These are phyloP conservation scores for Globisporangium nunn DNA, from an alignment of 352 stramenopile genomes.

Conservation along the genomic window DNA sequence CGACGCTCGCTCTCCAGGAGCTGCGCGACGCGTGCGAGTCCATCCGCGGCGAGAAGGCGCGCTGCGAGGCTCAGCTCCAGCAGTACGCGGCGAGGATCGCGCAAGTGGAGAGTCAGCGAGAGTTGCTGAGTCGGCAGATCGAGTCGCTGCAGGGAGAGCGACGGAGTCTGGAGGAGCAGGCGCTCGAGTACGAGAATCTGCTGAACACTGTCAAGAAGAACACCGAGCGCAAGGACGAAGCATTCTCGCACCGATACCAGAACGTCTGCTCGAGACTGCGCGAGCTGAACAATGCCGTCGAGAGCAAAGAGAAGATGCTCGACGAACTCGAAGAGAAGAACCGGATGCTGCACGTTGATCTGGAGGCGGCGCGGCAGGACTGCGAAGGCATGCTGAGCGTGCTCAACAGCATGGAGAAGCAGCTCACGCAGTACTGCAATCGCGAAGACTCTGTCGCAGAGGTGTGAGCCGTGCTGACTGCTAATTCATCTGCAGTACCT, in stretches of 20 bases:
- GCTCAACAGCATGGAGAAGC: constrained; percentile 79
- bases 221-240: constrained; percentile 50
- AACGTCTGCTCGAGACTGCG: constrained; percentile 58
- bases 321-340: constrained; percentile 49
- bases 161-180: constrained; percentile 32
- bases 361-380: constrained; percentile 63
- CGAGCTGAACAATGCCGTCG: constrained; percentile 48
- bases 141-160: constrained; percentile 27
- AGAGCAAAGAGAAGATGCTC: constrained; percentile 43
- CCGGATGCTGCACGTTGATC: constrained; percentile 29
- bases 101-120: constrained; percentile 55
- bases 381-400: constrained; percentile 82
- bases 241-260: constrained; percentile 56
- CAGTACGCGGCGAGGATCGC: constrained; percentile 56
- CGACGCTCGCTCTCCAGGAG: constrained; percentile 56
- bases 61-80: constrained; percentile 65
- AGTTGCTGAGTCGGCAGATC: constrained; percentile 28
- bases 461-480: constrained; percentile 15
- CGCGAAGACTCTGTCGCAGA: constrained; percentile 68
- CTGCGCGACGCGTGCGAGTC: constrained; percentile 47
- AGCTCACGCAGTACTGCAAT: constrained; percentile 67
- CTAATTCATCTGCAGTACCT: no score
- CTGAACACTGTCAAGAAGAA: constrained; percentile 58
- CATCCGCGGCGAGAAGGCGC: constrained; percentile 50
- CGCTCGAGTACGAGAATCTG: constrained; percentile 53